These are phyloP conservation scores for Bocquillonia castaneifolia DNA, from an alignment of 441 rosid genomes.

Conservation along the genomic window DNA sequence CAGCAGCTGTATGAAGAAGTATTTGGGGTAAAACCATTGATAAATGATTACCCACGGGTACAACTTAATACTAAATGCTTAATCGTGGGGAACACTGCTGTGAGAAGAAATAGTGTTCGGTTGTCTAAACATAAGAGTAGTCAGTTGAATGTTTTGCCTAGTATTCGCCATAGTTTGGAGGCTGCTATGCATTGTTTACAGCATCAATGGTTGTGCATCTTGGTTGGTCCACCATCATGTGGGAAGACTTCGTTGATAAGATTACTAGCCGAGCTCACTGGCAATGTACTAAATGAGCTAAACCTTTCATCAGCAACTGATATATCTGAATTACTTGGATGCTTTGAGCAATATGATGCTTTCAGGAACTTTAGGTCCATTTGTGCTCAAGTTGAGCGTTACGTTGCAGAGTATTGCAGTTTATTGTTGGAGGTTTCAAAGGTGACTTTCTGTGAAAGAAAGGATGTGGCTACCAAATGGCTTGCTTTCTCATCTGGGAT, in stretches of 20 bases:
- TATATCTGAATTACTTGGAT: constrained; percentile 92
- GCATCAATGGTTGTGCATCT: constrained; percentile 84
- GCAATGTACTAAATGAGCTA: constrained; percentile 72
- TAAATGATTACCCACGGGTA: constrained; percentile 82
- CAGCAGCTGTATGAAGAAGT: constrained; percentile 61
- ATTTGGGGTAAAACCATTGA: constrained; percentile 58
- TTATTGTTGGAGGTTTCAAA: constrained; percentile 45
- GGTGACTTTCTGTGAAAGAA: constrained; percentile 40
- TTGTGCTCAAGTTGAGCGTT: constrained; percentile 58
- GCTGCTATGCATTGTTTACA: constrained; percentile 79
- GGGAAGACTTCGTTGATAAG: constrained; percentile 95
- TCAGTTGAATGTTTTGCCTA: constrained; percentile 68
- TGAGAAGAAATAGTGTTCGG: constrained; percentile 51
- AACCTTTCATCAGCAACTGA: constrained; percentile 93
- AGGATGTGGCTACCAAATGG: constrained; percentile 59
- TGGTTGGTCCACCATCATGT: constrained; percentile 87
- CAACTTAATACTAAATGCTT: constrained; percentile 56
- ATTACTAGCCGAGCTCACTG: constrained; percentile 76
- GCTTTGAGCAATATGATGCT: constrained; percentile 95
- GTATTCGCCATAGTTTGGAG: constrained; percentile 75
- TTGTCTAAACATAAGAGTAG: constrained; percentile 37
- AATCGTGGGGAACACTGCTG: constrained; percentile 61
- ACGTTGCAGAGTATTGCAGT: constrained; percentile 65
- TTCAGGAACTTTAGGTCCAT: constrained; percentile 59
- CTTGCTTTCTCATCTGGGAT: constrained; percentile 49